A percentile compares a stretch with the other conserved stretches of the same genome.
Evolutionary conservation across 306 rosid species (phyloP).

Genomic region (Oxytropis ochrocephala): DNA sequence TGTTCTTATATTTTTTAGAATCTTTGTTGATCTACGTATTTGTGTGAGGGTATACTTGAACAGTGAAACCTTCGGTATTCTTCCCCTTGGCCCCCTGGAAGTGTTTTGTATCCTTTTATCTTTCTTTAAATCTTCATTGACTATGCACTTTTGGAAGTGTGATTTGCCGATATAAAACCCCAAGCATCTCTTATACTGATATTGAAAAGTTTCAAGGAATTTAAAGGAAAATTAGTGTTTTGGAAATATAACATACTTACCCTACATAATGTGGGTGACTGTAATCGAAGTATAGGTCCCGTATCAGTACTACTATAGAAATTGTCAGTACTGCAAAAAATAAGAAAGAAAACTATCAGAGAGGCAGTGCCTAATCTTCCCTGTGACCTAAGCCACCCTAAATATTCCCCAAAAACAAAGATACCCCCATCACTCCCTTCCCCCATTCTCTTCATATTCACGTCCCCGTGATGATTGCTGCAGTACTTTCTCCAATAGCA

Average conservation of each 20-base stretch:
- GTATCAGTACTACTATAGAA: too few relatives aligned
- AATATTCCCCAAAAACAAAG: too few relatives aligned
- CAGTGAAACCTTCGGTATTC: neutral
- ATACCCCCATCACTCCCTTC: too few relatives aligned
- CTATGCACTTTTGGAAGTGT: neutral
- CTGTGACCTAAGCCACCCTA: too few relatives aligned
- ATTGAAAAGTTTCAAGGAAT: neutral
- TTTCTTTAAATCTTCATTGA: neutral
- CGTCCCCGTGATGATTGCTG: too few relatives aligned
- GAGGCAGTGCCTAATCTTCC: too few relatives aligned
- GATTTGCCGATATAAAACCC: neutral
- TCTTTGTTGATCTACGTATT: neutral
- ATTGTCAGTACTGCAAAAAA: too few relatives aligned
- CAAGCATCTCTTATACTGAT: neutral
- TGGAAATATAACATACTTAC: neutral
- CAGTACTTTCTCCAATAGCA: too few relatives aligned
- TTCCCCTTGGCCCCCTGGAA: constrained; percentile 39
- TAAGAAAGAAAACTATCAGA: too few relatives aligned
- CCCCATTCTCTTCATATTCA: too few relatives aligned
- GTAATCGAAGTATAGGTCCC: neutral
- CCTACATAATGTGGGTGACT: neutral
- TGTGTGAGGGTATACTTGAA: neutral
- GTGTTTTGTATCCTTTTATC: constrained; percentile 40
- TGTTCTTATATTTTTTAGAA: constrained; percentile 15
- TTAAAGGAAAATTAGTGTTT: neutral